Conservation (phyloP, 306 rosid species). For the Prinsepia uniflora region DNA sequence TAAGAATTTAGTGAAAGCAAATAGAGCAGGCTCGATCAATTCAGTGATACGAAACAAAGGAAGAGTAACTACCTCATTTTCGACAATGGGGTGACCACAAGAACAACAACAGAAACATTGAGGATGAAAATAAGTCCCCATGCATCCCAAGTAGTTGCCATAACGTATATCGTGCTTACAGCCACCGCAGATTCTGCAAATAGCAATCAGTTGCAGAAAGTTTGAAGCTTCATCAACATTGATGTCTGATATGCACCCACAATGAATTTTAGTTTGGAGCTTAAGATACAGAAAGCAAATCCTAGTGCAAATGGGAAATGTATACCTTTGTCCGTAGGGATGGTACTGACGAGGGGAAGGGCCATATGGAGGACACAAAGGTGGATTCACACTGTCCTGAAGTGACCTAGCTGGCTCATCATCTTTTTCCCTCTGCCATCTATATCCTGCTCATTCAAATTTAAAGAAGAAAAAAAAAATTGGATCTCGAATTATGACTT, state of each 20-base stretch:
- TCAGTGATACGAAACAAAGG: conserved; percentile 16
- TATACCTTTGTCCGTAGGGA: conserved; percentile 52
- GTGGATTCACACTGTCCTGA: conserved; percentile 39
- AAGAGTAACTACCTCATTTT: conserved; percentile 66
- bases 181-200: conserved; percentile 61
- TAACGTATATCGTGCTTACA: conserved; percentile 58
- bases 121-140: conserved; percentile 72
- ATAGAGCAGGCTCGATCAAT: neutral
- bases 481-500: conserved; percentile 5
- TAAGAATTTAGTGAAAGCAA: conserved; percentile 43
- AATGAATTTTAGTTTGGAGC: neutral
- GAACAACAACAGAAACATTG: conserved; percentile 74
- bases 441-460: conserved; percentile 41
- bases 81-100: conserved; percentile 71
- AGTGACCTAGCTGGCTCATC: conserved; percentile 47
- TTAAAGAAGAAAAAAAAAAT: conserved; percentile 4
- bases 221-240: conserved; percentile 17
- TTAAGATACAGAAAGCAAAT: neutral
- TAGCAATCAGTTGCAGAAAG: neutral
- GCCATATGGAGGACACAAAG: conserved; percentile 52
- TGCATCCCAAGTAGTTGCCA: conserved; percentile 75
- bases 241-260: conserved; percentile 14
- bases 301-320: conserved; percentile 7
- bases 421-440: conserved; percentile 42
- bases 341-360: conserved; percentile 41